Evolutionary conservation across 768 basidiomycete species (phyloP).

Genomic region (Russula earlei): DNA sequence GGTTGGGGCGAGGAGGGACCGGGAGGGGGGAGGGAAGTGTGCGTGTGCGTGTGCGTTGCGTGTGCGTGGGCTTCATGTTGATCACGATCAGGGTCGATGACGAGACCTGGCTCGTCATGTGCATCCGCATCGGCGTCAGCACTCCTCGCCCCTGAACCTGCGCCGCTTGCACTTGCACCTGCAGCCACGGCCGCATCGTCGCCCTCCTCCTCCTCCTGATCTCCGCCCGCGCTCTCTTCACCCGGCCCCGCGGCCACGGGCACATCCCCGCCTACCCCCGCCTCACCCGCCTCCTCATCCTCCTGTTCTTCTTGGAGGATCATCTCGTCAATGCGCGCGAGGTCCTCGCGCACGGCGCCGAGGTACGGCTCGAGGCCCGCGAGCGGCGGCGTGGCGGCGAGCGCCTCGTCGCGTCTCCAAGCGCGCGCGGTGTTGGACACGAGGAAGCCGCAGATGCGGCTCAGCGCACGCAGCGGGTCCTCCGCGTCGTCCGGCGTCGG

Average conservation of each 20-base stretch:
- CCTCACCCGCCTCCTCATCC: not conserved
- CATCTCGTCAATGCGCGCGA: constrained; percentile 3
- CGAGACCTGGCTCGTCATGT: constrained; percentile 6
- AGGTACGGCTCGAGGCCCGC: constrained; percentile 9
- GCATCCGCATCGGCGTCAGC: not conserved
- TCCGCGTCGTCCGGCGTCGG: constrained; percentile 7
- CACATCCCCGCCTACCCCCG: not conserved
- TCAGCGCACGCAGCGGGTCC: constrained; percentile 7
- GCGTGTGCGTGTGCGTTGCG: not conserved
- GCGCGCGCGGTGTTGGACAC: constrained; percentile 1
- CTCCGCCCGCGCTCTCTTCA: not conserved
- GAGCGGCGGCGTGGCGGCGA: constrained; percentile 1
- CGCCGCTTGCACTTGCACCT: not conserved
- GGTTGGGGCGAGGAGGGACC: not conserved
- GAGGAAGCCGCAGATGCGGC: constrained; percentile 7
- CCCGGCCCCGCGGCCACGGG: too few species aligned
- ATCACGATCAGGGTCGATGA: not conserved
- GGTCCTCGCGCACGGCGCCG: not conserved
- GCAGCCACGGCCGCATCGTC: not conserved
- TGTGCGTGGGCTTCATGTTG: not conserved
- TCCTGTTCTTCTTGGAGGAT: not conserved
- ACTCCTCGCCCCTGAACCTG: not conserved
- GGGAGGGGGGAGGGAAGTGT: not conserved
- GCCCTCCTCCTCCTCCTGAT: not conserved
- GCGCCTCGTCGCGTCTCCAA: not conserved